Conservation (phyloP, 1,139 yeast genomes). For the Pichia sp. region DNA sequence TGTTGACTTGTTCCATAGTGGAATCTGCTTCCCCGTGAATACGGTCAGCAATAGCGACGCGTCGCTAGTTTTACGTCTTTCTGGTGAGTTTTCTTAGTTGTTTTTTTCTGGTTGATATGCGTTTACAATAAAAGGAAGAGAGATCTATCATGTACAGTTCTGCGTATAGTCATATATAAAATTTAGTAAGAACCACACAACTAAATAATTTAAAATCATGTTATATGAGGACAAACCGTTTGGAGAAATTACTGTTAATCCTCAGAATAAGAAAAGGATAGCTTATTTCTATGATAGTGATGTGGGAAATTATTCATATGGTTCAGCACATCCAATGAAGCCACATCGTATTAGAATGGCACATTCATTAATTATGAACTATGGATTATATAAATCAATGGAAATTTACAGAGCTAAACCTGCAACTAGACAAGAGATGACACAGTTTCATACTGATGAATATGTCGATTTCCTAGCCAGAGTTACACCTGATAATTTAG, state of each 20-base stretch:
- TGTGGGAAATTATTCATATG: constrained; percentile 95
- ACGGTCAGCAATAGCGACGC: background rate
- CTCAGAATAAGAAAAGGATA: constrained; percentile 54
- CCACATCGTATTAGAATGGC: constrained; percentile 99
- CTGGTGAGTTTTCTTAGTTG: background rate
- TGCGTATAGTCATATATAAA: too few species aligned
- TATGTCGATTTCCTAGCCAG: constrained; percentile 89
- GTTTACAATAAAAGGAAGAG: background rate
- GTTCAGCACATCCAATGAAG: constrained; percentile 98
- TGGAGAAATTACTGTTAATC: constrained; percentile 51
- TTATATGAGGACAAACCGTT: constrained; percentile 44
- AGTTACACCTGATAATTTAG: constrained; percentile 92
- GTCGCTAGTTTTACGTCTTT: background rate
- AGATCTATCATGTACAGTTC: background rate
- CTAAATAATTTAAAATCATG: constrained; percentile 8
- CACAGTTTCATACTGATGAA: constrained; percentile 97
- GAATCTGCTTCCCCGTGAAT: background rate
- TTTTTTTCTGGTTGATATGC: background rate
- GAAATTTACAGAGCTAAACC: constrained; percentile 94
- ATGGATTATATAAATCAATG: constrained; percentile 94
- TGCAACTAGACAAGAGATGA: constrained; percentile 97
- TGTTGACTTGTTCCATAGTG: background rate
- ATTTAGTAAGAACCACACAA: too few species aligned
- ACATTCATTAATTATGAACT: constrained; percentile 92
- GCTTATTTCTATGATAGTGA: constrained; percentile 72